Conservation (phyloP, 148 eudicot genomes). For the Heliosperma pusillum region DNA sequence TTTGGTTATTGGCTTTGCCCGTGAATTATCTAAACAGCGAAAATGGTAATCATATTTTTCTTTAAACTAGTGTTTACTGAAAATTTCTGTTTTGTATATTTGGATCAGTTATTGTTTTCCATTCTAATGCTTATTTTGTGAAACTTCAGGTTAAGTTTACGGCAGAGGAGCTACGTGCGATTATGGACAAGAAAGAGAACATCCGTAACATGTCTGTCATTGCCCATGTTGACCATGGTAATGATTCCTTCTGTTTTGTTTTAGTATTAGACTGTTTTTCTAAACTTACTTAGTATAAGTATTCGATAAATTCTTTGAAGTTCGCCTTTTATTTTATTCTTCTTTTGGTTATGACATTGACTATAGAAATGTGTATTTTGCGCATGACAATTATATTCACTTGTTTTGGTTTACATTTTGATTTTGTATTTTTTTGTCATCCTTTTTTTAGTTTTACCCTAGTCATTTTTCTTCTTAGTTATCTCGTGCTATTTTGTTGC, state of each 20-base stretch:
- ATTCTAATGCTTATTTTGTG: neutral
- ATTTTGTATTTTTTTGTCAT: no score
- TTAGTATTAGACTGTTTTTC: neutral
- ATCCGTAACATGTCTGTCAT: constrained; percentile 33
- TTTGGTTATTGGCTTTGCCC: constrained; percentile 16
- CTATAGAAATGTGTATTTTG: no score
- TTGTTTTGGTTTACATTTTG: no score
- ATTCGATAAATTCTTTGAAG: neutral
- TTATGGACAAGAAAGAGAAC: constrained; percentile 27
- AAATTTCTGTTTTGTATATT: neutral
- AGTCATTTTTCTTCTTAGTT: no score
- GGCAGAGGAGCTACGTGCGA: constrained; percentile 26
- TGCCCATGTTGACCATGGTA: constrained; percentile 29
- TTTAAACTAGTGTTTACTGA: neutral
- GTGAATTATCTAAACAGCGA: neutral
- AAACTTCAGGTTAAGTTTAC: constrained; percentile 28
- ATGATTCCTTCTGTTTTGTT: neutral
- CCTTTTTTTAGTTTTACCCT: no score
- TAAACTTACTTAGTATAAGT: neutral
- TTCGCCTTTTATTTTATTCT: no score
- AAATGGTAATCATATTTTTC: constrained; percentile 13
- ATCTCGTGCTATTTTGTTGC: no score
- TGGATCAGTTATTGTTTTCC: neutral
- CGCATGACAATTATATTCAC: no score
- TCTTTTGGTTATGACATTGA: no score